A percentile compares a stretch with the other conserved stretches of the same genome.
Conservation (phyloP, 176 grass and related monocot species). For the Eragrostis nindensis region DNA sequence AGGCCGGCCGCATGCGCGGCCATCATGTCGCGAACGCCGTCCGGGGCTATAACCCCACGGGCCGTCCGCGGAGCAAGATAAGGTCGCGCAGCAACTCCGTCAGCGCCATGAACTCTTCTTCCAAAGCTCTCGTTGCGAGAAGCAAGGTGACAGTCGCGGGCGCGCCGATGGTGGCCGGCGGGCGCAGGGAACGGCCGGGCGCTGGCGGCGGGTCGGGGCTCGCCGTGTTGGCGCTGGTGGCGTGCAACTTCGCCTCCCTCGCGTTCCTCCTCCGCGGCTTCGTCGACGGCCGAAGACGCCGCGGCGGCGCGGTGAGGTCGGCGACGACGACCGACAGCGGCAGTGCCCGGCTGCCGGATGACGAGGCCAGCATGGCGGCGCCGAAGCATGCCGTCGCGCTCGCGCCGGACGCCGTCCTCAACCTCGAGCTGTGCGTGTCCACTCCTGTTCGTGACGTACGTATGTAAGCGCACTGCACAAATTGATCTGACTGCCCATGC, state of each 20-base stretch:
- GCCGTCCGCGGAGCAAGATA: not conserved
- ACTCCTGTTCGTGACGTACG: no score
- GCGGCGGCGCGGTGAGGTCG: no score
- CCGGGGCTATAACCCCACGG: not conserved
- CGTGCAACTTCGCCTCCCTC: not conserved
- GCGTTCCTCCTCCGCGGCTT: not conserved
- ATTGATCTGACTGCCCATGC: not conserved
- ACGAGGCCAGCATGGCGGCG: not conserved
- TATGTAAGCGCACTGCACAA: not conserved
- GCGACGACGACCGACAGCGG: not conserved
- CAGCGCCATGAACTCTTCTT: no score
- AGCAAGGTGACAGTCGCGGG: no score
- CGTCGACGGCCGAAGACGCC: not conserved
- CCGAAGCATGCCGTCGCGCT: constrained; percentile 11
- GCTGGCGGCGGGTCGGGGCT: not conserved
- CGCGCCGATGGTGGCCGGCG: not conserved
- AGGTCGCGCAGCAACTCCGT: no score
- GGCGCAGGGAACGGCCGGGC: not conserved
- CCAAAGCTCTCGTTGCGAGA: not conserved
- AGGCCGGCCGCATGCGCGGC: not conserved
- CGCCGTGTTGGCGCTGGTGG: not conserved
- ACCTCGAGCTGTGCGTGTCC: constrained; percentile 64
- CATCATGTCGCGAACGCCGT: not conserved
- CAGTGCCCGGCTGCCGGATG: not conserved
- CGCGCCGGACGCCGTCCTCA: constrained; percentile 49